These are phyloP conservation scores for Mimosa bimucronata DNA, from an alignment of 306 rosid species.

Conservation along the genomic window DNA sequence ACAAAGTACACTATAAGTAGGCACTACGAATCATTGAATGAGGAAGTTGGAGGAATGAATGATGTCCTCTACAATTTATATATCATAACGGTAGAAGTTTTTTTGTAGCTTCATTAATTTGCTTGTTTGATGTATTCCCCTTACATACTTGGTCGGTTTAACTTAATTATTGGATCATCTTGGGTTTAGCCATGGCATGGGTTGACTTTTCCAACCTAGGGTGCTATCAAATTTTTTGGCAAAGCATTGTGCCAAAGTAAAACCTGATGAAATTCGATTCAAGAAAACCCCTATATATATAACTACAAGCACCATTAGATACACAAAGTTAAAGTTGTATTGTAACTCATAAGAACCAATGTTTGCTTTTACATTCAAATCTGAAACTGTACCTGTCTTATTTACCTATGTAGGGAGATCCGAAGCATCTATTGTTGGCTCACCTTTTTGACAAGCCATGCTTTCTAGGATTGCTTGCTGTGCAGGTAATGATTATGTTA, in stretches of 20 bases:
- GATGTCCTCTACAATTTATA: constrained; percentile 66
- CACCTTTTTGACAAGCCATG: constrained; percentile 78
- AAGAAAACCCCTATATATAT: background rate
- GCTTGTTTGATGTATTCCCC: background rate
- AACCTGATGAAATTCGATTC: background rate
- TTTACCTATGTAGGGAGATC: constrained; percentile 44
- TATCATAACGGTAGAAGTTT: constrained; percentile 47
- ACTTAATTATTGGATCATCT: background rate
- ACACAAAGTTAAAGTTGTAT: too few species aligned
- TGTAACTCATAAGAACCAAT: background rate
- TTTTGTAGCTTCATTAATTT: background rate
- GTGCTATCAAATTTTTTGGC: background rate
- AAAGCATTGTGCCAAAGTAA: too few species aligned
- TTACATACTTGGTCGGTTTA: background rate
- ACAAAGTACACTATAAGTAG: constrained; percentile 43
- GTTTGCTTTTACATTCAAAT: background rate
- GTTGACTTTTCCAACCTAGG: background rate
- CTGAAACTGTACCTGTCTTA: background rate
- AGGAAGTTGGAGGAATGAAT: constrained; percentile 78
- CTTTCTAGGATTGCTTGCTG: constrained; percentile 66
- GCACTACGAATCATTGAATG: constrained; percentile 58
- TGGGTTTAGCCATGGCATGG: background rate
- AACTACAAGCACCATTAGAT: too few species aligned
- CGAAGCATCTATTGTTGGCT: constrained; percentile 61
- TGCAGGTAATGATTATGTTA: constrained; percentile 45